A percentile compares a stretch with the other conserved stretches of the same genome.
These are phyloP conservation scores for Chlamydomonas applanata DNA, from an alignment of 139 green algal genomes.

Conservation along the genomic window DNA sequence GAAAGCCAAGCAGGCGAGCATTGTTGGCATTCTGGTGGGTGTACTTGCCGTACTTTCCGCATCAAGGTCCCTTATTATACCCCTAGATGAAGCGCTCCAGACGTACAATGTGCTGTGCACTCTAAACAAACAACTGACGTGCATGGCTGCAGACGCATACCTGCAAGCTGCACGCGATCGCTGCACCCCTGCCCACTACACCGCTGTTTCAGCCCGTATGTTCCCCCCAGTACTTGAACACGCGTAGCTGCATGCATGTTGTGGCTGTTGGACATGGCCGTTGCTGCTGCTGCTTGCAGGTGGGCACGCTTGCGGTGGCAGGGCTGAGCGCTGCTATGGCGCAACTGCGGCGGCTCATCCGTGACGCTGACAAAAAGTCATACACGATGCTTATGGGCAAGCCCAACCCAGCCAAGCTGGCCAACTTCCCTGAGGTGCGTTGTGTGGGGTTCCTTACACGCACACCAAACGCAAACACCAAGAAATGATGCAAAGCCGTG, in stretches of 20 bases:
- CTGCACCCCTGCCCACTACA: too few species aligned
- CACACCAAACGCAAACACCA: too few species aligned
- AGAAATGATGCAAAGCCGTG: too few species aligned
- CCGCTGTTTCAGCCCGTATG: too few species aligned
- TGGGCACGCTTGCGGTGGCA: slow-evolving; percentile 78
- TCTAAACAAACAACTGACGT: too few species aligned
- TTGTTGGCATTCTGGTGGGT: slow-evolving; percentile 80
- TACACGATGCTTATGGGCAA: slow-evolving; percentile 92
- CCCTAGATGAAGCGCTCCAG: too few species aligned
- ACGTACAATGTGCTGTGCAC: too few species aligned
- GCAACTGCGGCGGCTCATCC: slow-evolving; percentile 20
- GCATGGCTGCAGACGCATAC: too few species aligned
- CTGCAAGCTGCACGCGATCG: too few species aligned
- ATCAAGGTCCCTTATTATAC: too few species aligned
- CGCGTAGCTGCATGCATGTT: background rate
- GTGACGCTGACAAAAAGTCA: slow-evolving; percentile 73
- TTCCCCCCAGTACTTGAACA: too few species aligned
- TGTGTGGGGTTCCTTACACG: background rate
- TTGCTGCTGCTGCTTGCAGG: slow-evolving; percentile 46
- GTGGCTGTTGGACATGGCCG: background rate
- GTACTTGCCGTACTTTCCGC: too few species aligned
- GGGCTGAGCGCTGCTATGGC: slow-evolving; percentile 68
- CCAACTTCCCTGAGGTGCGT: slow-evolving; percentile 94
- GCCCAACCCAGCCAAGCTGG: slow-evolving; percentile 91
- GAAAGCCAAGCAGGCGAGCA: slow-evolving; percentile 74